Base-by-base conservation (phyloP, 176 grass and related monocot genomes). In the Stipa capillata region DNA sequence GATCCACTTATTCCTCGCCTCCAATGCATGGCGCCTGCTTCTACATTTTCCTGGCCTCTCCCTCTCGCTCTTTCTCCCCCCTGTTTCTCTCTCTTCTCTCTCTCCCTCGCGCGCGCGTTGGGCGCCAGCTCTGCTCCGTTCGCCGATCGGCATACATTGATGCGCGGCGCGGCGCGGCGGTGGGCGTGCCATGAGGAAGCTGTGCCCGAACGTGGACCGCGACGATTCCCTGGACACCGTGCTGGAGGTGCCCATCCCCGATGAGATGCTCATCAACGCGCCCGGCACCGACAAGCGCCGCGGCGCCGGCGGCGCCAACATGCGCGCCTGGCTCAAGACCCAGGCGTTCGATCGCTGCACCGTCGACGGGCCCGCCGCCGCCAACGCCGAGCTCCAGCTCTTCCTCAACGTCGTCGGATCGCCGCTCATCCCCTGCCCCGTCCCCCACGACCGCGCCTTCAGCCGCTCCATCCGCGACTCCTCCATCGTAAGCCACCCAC, bases 201-300 rank as follows among this genome's bases (percentile, higher is more conserved):
- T 99, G 48, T 99, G 92, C 80, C 96, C 92, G 40, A 97, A 93
- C 67, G 72, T 82, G 18, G 92, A 99, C 34, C 90, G 86, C 57
- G 96, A 99, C 60, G 92, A 99, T 72, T 85, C 83, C 24, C 87
- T 99, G 41, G 92, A 99, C 86, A 99, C 96, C 81, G 88, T 99
- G 77, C 81, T 99, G 17, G 96, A 99, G 92, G 92, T 99, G 85
- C 96, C 96, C 73, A 93, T 99, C 86, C 96, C 92, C 43, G 90
- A 95, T 29, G 96, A 95, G 78, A 95, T 99, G 90, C 89, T 94
- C 37, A 69, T 79, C 86, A 78, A 62, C 76, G 50, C 44, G 13
- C 85, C 82, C 35, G 86, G 76, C 27, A 10, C 74, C 71, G 87
- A 89, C 72, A 89, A 89, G 82, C 77, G 87, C 45, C 80, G 78